Conservation (phyloP, 1,284 basidiomycete genomes). For the Ustilago shanxiensis region DNA sequence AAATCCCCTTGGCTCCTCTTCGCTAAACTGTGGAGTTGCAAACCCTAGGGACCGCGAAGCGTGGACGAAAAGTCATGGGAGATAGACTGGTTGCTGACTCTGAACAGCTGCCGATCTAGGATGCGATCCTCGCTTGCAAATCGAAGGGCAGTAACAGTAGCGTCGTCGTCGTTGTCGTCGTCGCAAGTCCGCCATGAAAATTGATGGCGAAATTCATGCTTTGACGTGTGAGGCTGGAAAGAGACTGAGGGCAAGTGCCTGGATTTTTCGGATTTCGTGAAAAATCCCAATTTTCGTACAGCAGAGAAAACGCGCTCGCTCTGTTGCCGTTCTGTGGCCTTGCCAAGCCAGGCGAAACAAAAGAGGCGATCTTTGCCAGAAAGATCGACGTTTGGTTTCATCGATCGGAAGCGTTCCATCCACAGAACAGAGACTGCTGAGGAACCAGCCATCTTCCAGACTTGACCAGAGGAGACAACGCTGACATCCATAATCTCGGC, state of each 20-base stretch:
- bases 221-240: neutral
- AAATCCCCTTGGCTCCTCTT: neutral
- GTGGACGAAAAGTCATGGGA: neutral
- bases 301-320: conserved; percentile 9
- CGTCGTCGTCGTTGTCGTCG: conserved; percentile 2
- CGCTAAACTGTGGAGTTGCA: neutral
- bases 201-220: conserved; percentile 10
- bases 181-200: conserved; percentile 24
- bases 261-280: neutral
- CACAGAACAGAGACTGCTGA: neutral
- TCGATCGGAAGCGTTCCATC: conserved; percentile 13
- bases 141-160: too few relatives aligned
- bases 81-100: neutral
- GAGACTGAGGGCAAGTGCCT: neutral
- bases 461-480: neutral
- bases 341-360: conserved; percentile 1
- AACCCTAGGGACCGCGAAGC: neutral
- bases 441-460: neutral
- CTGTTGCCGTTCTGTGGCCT: neutral
- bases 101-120: conserved; percentile 13
- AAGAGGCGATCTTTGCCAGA: conserved; percentile 13
- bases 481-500: neutral
- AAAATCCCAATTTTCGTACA: conserved; percentile 6
- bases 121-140: conserved; percentile 34
- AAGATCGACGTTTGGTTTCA: conserved; percentile 28